Base-by-base conservation (phyloP, 495 filamentous ascomycete species). In the Hyaloscypha finlandica region DNA sequence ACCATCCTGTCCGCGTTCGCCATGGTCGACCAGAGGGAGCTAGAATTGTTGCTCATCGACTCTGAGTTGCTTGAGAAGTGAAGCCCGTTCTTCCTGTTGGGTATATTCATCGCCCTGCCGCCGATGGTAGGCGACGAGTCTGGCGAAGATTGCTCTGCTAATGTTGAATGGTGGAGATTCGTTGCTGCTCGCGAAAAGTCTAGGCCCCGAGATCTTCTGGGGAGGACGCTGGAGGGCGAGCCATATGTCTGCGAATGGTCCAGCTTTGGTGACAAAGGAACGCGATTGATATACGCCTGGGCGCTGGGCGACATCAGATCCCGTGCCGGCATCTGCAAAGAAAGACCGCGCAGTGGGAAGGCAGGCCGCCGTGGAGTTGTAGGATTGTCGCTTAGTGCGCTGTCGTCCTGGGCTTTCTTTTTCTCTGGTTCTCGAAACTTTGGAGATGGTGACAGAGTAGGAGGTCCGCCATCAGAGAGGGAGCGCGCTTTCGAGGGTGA, bases 121-220 rank as follows among this genome's bases (percentile, higher is more conserved):
- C 84, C 83, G 52, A 96, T 89, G n/a, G 87, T 93, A 0, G 96
- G 96, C 0, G 93, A 97, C 4, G 93, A 96, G 74, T 97, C 94
- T 14, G 96, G 95, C n/a, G 92, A 95, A 0, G 91, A 89, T 70
- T 93, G 89, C 63, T 91, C 89, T 53, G 93, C 93, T 8, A 97
- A 83, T 3, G 90, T 98, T 29, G 95, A 97, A 77, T 98, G 96
- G 79, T 99, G 95, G 12, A 99, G 84, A 70, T 93, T 96, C 5
- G 95, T 98, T 65, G 93, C 94, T 54, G 92, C 93, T 69, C 94
- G 85, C n/a, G 93, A 92, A 77, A 95, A 97, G 74, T 97, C 94
- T 59, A 96, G 78, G 33, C 93, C 93, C 30, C 94, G 86, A 6
- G 92, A 96, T 59, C 93, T 88, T 59, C 94, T 84, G 55, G 94